A percentile compares a stretch with the other conserved stretches of the same genome.
These are phyloP conservation scores for Knoxia roxburghii DNA, from an alignment of 257 asterid species.

Conservation along the genomic window DNA sequence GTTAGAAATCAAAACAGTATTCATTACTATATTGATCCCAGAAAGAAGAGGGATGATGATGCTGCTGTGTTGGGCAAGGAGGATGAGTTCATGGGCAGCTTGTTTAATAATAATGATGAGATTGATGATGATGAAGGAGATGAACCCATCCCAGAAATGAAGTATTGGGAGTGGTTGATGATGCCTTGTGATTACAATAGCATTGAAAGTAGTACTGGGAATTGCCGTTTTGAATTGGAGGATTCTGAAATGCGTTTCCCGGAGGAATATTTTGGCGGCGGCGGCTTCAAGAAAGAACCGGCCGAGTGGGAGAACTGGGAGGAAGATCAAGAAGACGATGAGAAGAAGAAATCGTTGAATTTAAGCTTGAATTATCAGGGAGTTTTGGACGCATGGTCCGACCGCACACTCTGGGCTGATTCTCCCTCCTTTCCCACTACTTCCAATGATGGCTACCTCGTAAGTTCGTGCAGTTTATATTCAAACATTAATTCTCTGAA, in stretches of 20 bases:
- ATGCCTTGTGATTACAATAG: not conserved
- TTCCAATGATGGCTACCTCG: slow-evolving; percentile 7
- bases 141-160: not conserved
- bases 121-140: slow-evolving; percentile 5
- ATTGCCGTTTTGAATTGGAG: not conserved
- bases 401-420: slow-evolving; percentile 19
- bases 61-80: not conserved
- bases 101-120: not conserved
- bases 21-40: not conserved
- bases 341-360: slow-evolving; percentile 10
- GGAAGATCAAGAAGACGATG: slow-evolving; percentile 9
- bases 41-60: not conserved
- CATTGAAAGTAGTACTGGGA: not conserved
- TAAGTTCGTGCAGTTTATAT: too few species aligned
- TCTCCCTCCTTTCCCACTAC: not conserved
- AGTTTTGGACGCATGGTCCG: slow-evolving; percentile 22
- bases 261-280: not conserved
- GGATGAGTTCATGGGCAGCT: not conserved
- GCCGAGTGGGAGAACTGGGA: not conserved
- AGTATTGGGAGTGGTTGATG: slow-evolving; percentile 11
- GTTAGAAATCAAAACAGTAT: too few species aligned
- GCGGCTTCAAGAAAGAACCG: slow-evolving; percentile 3
- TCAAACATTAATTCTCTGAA: too few species aligned
- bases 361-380: slow-evolving; percentile 23
- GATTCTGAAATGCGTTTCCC: not conserved